Base-by-base conservation (phyloP, 306 rosid species). In the Corylus americana region DNA sequence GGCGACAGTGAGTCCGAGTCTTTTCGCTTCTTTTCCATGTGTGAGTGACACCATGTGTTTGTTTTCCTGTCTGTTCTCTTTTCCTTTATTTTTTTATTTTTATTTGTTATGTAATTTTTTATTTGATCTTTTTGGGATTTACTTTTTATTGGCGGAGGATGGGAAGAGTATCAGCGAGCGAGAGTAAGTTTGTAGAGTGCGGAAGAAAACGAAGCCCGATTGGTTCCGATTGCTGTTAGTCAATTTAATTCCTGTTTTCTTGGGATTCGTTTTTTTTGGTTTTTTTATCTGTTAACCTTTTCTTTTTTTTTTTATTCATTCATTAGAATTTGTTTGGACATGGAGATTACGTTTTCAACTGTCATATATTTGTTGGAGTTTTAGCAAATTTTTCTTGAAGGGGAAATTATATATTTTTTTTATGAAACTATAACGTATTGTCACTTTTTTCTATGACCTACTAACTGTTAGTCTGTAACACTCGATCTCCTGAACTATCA, bases 11-110 rank as follows among this genome's bases (percentile, higher is more conserved):
- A 54, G 85, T 82, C 80, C 69, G 73, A 63, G 88, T 83, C 89
- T 61, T 74, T 91, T 75, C 87, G 84, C 83, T 89, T 81, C 80
- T 75, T 77, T 81, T 85, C 85, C 91, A 67, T 78, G 78, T 72
- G 86, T 66, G 77, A 42, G 45, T 42, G 45, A 42, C 45, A 42
- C 45, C 49, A 81, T 51, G 69, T 59, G 73, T 76, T 62, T 59
- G 67, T 51, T 74, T 69, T 73, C 78, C 49, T 59, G 49, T 67
- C 72, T 45, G 13, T 22, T 27, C 74, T 14, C 27, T 8, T 39
- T 14, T 51, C 47, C 57, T 37, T 6, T 50, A 73, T 61, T 29
- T 76, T 42, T 59, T 7, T 42, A 7, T 18, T 13, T 12, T 8
- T 20, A 8, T 8, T 64, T 12, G 7, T 17, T 8, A 45, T 50